These are phyloP conservation scores for Sphenostylis stenocarpa DNA, from an alignment of 306 rosid species.

Conservation along the genomic window DNA sequence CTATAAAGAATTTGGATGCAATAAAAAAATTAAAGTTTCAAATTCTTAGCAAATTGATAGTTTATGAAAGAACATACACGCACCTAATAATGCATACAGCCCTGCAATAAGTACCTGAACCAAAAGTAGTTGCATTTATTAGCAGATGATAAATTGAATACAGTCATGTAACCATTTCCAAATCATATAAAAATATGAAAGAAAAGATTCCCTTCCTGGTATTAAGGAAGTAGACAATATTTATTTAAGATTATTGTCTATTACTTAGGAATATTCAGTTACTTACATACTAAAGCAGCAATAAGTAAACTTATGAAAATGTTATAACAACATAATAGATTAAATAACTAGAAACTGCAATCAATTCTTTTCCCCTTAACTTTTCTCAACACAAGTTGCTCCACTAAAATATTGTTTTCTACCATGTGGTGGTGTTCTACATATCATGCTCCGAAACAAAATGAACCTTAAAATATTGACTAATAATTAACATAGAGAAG, in stretches of 20 bases:
- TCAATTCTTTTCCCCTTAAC: not conserved
- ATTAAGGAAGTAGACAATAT: constrained; percentile 21
- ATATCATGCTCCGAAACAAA: constrained; percentile 3
- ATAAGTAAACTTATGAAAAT: constrained; percentile 12
- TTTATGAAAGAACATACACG: constrained; percentile 33
- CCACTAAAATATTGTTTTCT: constrained; percentile 23
- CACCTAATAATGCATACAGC: constrained; percentile 68
- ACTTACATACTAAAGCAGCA: not conserved
- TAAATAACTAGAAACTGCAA: constrained; percentile 12
- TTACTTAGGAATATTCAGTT: not conserved
- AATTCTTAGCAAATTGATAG: constrained; percentile 3
- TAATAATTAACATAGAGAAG: not conserved
- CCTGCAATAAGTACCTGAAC: constrained; percentile 72
- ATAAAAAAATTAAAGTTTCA: not conserved
- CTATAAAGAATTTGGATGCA: not conserved
- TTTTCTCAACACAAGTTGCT: not conserved
- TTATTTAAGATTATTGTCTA: constrained; percentile 21
- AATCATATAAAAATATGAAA: constrained; percentile 22
- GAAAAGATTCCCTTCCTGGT: not conserved
- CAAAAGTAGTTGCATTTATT: constrained; percentile 30
- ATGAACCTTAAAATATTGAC: constrained; percentile 2
- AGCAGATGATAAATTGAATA: constrained; percentile 35
- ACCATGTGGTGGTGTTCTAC: not conserved
- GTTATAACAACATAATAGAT: not conserved
- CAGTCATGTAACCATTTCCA: constrained; percentile 7